Conservation (phyloP, 2,329 filamentous ascomycete species). For the Talaromyces sp. region DNA sequence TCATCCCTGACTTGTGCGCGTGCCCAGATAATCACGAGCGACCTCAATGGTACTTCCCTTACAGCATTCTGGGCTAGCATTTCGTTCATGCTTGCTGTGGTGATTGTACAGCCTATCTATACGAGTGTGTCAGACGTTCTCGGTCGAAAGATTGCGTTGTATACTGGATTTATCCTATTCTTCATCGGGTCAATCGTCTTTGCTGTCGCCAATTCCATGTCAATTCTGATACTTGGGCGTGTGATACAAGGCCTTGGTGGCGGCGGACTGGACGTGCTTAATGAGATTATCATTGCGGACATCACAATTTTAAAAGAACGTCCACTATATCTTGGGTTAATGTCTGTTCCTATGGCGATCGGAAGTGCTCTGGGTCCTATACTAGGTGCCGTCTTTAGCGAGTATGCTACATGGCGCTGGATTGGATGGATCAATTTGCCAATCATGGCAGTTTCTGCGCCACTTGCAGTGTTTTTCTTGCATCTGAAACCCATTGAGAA, state of each 20-base stretch:
- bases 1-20: not conserved
- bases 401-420: constrained; percentile 31
- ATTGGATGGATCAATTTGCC: constrained; percentile 33
- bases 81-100: constrained; percentile 62
- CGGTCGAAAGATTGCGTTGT: constrained; percentile 45
- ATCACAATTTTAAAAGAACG: constrained; percentile 41
- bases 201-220: constrained; percentile 45
- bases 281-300: constrained; percentile 47
- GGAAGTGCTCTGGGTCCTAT: constrained; percentile 50
- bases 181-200: constrained; percentile 52
- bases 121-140: constrained; percentile 53
- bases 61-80: constrained; percentile 71
- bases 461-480: constrained; percentile 27
- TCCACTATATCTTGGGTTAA: constrained; percentile 27
- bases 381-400: constrained; percentile 27
- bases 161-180: constrained; percentile 47
- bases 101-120: constrained; percentile 51
- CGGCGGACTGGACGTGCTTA: constrained; percentile 43
- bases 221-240: constrained; percentile 53
- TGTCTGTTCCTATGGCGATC: constrained; percentile 28
- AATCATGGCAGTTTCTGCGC: constrained; percentile 23
- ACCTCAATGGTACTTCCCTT: constrained; percentile 52
- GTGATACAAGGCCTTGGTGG: constrained; percentile 53
- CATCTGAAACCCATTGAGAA: constrained; percentile 49
- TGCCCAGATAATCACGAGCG: constrained; percentile 46